Evolutionary conservation across 768 basidiomycete species (phyloP), one percentile per base, ranked within the genome.

Genomic region (Suillus sp.): DNA sequence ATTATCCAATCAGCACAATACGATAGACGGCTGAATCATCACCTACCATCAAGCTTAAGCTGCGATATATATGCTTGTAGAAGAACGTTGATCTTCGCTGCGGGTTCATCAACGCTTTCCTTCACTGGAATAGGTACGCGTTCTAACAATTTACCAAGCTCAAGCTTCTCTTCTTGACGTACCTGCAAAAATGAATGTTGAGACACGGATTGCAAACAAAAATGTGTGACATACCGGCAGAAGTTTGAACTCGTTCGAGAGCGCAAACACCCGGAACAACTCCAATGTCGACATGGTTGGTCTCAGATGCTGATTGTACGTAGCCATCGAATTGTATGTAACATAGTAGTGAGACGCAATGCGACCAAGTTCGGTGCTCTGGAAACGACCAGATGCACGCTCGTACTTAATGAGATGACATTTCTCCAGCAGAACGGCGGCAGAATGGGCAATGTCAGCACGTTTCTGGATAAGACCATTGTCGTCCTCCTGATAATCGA

Each of bases 311-410:
- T 96, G 92, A 75, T 97, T 97, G 76, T 99, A 99, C 0, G 90
- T 90, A 70, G 93, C 87, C 97, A 99, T 99, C 62, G 94, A 96
- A 68, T 88, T 88, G 75, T 98, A 90, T 0, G 95, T 92, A 65
- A 99, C 92, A 72, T 98, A 98, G 75, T 94, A 98, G 73, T 98
- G 91, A 13, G 93, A 95, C 0, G 95, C 95, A 67, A 99, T 98
- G 7, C 92, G 84, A 16, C 96, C 96, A 2, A 98, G 83, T 72
- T 98, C 96, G 4, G 95, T 96, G 67, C 90, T 90, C 68, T 93
- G 92, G 84, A 99, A 95, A 20, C 90, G 81, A 7, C 96, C 96
- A 1, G 88, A 85, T 2, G 88, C 79, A 4, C 96, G 86, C 71
- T 98, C 95, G 73, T 99, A 99, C 74, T 96, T 95, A 81, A 99